Evolutionary conservation across 768 basidiomycete genomes (phyloP), one percentile per base, ranked within the genome.

Genomic region (Clavaria fumosa): DNA sequence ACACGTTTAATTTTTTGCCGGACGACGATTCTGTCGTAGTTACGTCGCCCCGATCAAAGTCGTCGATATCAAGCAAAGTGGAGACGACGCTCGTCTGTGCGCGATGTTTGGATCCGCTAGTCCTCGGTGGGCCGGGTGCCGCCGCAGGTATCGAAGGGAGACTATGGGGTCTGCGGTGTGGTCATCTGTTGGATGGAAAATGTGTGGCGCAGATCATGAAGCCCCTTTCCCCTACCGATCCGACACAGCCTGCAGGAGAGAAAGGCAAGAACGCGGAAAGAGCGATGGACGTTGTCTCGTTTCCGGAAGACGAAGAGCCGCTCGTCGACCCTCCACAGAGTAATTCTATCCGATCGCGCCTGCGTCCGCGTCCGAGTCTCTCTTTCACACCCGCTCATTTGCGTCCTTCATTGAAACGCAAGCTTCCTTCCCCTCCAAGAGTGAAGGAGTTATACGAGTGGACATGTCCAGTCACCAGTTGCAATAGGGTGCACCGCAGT

Each of bases 171-270:
- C 55, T 86, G 42, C 61, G 78, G 27, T 86, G 82, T 37, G 82
- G 82, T 0, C 83, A 86, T 50, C 53, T 86, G 47, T 63, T 85
- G 0, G 82, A 85, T 45, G 83, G 79, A 34, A 80, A 77, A 52
- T 86, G 82, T 45, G 54, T 78, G 2, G 65, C 66, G 42, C 60
- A 66, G 44, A 45, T 85, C 34, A 72, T 75, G 50, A 54, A 59
- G 23, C 78, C 72, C 2, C 34, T 26, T 24, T 47, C 44, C 20
- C 30, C 20, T 4, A 31, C 41, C 7, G 35, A 35, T 31, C 43
- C 44, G 18, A n/a, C n/a, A n/a, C n/a, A n/a, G n/a, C n/a, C n/a
- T n/a, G n/a, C n/a, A n/a, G n/a, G n/a, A n/a, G 39, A 40, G 11
- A 35, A n/a, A 44, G 70, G 68, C 17, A 73, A 67, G 48, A 66